A percentile compares a stretch with the other conserved stretches of the same genome.
phyloP scores from a whole-genome alignment of 257 asterid genomes.

The Rubia yunnanensis region DNA sequence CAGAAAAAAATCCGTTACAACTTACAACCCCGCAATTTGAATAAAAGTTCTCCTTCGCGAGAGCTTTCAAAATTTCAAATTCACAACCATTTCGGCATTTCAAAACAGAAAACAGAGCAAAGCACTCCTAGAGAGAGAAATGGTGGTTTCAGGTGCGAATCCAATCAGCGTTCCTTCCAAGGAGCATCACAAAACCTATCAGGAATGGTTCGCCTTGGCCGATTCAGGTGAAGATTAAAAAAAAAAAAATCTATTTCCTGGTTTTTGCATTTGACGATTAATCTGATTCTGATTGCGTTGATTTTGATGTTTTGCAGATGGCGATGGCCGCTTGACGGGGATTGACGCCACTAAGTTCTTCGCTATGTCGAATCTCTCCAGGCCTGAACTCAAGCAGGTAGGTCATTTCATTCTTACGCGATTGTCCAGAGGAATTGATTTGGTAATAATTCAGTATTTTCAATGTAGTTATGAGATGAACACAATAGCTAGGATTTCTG shows the following conservation, averaged over 20 bases:
- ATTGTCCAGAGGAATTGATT: too few relatives aligned
- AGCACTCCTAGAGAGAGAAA: neutral
- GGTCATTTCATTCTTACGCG: neutral
- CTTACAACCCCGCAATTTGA: neutral
- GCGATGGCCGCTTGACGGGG: slow-evolving; percentile 79
- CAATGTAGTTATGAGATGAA: neutral
- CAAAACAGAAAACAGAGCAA: neutral
- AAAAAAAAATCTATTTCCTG: neutral
- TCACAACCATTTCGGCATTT: too few relatives aligned
- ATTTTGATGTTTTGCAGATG: slow-evolving; percentile 35
- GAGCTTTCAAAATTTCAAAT: slow-evolving; percentile 32
- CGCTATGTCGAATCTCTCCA: slow-evolving; percentile 53
- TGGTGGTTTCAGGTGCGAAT: slow-evolving; percentile 20
- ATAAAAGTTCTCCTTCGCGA: slow-evolving; percentile 27
- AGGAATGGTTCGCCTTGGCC: slow-evolving; percentile 60
- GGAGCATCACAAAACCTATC: slow-evolving; percentile 53
- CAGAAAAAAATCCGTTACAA: neutral
- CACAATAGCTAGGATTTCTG: too few relatives aligned
- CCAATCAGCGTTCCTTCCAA: slow-evolving; percentile 25
- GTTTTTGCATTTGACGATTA: neutral
- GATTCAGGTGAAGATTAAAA: slow-evolving; percentile 56
- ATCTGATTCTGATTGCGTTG: neutral
- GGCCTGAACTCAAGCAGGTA: slow-evolving; percentile 75
- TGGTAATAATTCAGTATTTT: neutral
- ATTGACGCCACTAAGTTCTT: slow-evolving; percentile 61